Base-by-base conservation (phyloP, 2,329 filamentous ascomycete genomes). In the Fusarium sp. region DNA sequence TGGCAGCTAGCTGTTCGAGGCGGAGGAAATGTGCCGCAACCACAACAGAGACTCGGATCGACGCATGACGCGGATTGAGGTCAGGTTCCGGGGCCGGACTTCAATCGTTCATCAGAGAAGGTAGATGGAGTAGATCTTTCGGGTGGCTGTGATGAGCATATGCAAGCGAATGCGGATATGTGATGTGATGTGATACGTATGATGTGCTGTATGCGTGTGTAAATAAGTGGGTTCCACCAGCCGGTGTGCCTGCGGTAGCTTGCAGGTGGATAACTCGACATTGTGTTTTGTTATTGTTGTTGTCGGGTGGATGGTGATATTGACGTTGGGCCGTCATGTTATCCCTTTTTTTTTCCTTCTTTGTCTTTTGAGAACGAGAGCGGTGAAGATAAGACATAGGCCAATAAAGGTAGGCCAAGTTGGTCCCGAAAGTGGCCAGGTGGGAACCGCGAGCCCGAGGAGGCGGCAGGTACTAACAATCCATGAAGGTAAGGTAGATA, bases 81-180 rank as follows among this genome's bases (percentile, higher is more conserved):
- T 45, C 54, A 67, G 65, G 47, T 38, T 65, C 55, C 35, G 51
- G 48, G 45, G 58, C 61, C 50, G 38, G 58, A 31, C 26, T 68
- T 65, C 50, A 64, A 51, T 63, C 58, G 68, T 72, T 74, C 54
- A 55, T 69, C 51, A 61, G 54, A 55, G 35, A 61, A 54, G 53
- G 50, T 41, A n/a, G 36, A 41, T 28, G 26, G 50, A 54, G 44
- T 48, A 57, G 70, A 73, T 73, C 70, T 75, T 73, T 68, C 71
- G 55, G 62, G 63, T 72, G 71, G 71, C 67, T 71, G 71, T 74
- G 71, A 74, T 74, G 71, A 24, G 59, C 71, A 74, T 74, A 71
- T 73, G 71, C 71, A 74, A 57, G 71, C 51, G 63, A 62, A 74
- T 54, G 70, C 62, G 63, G 57, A 73, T 71, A 69, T 65, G 70